phyloP scores from a whole-genome alignment of 495 filamentous ascomycete genomes.

The Neurospora intermedia region DNA sequence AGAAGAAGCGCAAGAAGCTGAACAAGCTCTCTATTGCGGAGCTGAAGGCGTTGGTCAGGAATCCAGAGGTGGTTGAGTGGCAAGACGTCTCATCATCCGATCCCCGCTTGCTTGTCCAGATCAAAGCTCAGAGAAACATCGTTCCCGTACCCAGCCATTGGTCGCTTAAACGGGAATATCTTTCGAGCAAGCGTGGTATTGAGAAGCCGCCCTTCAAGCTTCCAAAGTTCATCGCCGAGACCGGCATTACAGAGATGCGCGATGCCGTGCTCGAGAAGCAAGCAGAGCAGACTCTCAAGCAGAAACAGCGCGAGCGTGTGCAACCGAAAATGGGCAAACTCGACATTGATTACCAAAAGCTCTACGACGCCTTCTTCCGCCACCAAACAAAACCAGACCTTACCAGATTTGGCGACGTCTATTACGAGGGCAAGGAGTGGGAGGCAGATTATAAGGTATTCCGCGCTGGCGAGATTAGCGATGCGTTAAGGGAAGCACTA shows the following conservation, averaged over 20 bases:
- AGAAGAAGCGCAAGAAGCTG: constrained; percentile 83
- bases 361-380: constrained; percentile 96
- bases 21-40: constrained; percentile 92
- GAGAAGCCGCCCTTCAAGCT: constrained; percentile 89
- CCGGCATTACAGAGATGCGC: constrained; percentile 94
- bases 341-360: constrained; percentile 95
- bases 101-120: constrained; percentile 78
- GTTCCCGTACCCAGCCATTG: constrained; percentile 91
- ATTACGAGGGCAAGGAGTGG: constrained; percentile 97
- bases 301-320: constrained; percentile 90
- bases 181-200: constrained; percentile 89
- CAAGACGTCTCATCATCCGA: constrained; percentile 90
- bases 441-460: constrained; percentile 89
- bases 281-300: constrained; percentile 77
- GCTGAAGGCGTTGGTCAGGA: constrained; percentile 80
- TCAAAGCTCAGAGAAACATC: constrained; percentile 91
- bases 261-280: constrained; percentile 95
- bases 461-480: constrained; percentile 79
- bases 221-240: constrained; percentile 95
- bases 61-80: constrained; percentile 95
- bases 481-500: constrained; percentile 83
- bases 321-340: constrained; percentile 94
- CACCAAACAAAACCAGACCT: constrained; percentile 93
- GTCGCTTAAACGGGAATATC: constrained; percentile 91
- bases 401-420: constrained; percentile 92